phyloP scores from a whole-genome alignment of 208 protist genomes.

The Wallacemonas sp. region DNA sequence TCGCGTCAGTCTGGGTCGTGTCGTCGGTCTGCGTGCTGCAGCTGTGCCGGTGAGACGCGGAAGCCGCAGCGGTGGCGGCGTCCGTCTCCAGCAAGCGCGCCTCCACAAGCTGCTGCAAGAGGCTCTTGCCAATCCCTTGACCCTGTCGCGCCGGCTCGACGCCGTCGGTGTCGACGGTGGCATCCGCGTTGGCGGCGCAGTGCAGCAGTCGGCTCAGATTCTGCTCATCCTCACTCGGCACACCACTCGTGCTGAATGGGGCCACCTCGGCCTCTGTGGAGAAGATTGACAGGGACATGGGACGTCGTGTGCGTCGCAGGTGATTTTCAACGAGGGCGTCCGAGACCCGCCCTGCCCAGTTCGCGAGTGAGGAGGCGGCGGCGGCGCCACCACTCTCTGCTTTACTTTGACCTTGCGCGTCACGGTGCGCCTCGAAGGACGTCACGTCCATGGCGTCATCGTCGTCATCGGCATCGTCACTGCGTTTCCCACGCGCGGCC shows the following conservation, averaged over 20 bases:
- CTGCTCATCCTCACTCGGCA: constrained; percentile 41
- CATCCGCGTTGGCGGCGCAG: not conserved
- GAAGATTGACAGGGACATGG: constrained; percentile 83
- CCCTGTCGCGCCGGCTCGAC: not conserved
- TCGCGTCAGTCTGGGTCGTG: constrained; percentile 17
- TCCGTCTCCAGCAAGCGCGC: constrained; percentile 30
- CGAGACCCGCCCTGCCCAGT: constrained; percentile 55
- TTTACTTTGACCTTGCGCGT: too few species aligned
- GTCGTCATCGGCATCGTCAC: constrained; percentile 10
- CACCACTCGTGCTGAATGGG: constrained; percentile 44
- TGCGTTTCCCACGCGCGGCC: constrained; percentile 19
- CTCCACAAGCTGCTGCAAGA: constrained; percentile 59
- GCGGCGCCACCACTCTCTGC: too few species aligned
- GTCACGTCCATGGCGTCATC: not conserved
- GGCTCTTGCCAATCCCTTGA: constrained; percentile 48
- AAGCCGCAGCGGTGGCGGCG: constrained; percentile 3
- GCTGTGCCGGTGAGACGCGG: constrained; percentile 24
- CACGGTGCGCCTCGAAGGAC: constrained; percentile 15
- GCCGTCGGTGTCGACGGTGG: constrained; percentile 26
- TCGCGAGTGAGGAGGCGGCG: not conserved
- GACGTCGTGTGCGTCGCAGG: constrained; percentile 64
- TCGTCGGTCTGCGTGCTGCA: constrained; percentile 69
- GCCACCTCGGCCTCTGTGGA: constrained; percentile 76
- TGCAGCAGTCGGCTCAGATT: constrained; percentile 50
- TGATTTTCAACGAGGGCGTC: constrained; percentile 85